Base-by-base conservation (phyloP, 108 stramenopile species). In the Cyclostephanos tholiformis region DNA sequence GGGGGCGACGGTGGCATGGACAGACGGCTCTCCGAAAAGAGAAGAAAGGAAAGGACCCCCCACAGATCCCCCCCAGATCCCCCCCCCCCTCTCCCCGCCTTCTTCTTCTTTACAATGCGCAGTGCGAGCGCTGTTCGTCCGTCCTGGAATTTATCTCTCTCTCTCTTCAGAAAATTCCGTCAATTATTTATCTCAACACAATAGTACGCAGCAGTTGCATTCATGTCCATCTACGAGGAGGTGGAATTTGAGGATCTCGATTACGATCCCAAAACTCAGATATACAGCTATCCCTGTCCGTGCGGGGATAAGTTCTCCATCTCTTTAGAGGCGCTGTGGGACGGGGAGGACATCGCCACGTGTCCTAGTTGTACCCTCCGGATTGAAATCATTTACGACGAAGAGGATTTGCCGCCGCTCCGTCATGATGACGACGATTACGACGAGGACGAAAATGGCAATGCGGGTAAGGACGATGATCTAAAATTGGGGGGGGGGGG, bases 301-400 rank as follows among this genome's bases (percentile, higher is more conserved):
- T 99, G 98, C 65, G 98, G 98, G 2, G 98, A 99, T 58, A 87
- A 76, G 50, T 99, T 99, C 76, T 82, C 84, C 44, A 96, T 99
- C 22, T 79, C 89, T 8, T 74, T 99, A 9, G 96, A 97, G 71
- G 98, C 97, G 41, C 75, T 99, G 13, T 89, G 88, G 87, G 96
- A 97, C 57, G 98, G 97, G 23, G 97, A 99, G 82, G 97, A 97
- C 70, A 90, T 96, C 72, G 98, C 98, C 58, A 89, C 93, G 0
- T 99, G 98, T 80, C 96, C 97, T 10, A 95, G 93, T 29, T 99
- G 98, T 71, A 97, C 97, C 6, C 86, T 98, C 11, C 83, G 86
- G 12, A 97, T 99, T 56, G 69, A 68, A 61, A 96, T 99, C 62
- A 85, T 99, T 52, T 99, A 93, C 69, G 96, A 99, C 48, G 89